Conservation (phyloP, 1,284 basidiomycete species). For the Trichosporon sp. region DNA sequence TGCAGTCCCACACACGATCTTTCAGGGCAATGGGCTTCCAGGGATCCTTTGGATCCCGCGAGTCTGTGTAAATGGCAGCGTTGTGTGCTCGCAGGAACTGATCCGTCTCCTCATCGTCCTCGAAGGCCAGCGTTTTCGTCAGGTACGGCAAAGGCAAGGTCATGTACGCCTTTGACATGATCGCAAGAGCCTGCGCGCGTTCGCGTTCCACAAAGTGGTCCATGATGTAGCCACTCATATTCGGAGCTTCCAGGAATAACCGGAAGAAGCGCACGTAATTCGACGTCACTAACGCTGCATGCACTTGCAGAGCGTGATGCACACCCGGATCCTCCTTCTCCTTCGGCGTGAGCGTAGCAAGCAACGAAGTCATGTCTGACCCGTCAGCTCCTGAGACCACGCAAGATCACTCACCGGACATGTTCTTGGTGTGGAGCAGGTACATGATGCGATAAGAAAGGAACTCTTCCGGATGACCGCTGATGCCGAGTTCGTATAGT, state of each 20-base stretch:
- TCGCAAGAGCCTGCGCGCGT: conserved; percentile 74
- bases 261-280: conserved; percentile 92
- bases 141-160: conserved; percentile 72
- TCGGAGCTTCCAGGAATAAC: conserved; percentile 76
- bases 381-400: background rate
- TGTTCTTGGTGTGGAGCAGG: conserved; percentile 87
- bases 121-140: conserved; percentile 76
- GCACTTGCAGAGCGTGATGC: conserved; percentile 81
- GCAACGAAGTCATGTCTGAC: conserved; percentile 85
- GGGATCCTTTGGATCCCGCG: conserved; percentile 17
- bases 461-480: conserved; percentile 89
- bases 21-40: conserved; percentile 29
- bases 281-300: conserved; percentile 79
- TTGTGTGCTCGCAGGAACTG: conserved; percentile 68
- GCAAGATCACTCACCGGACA: conserved; percentile 62
- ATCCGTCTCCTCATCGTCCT: conserved; percentile 59
- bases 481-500: conserved; percentile 87
- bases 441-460: conserved; percentile 96
- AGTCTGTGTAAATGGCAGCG: conserved; percentile 59
- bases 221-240: conserved; percentile 99
- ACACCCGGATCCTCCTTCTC: conserved; percentile 77
- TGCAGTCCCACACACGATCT: conserved; percentile 51
- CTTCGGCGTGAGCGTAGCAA: conserved; percentile 88
- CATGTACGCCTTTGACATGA: conserved; percentile 88
- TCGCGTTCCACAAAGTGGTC: conserved; percentile 96